Base-by-base conservation (phyloP, 352 stramenopile genomes). In the Phytophthora lateralis region DNA sequence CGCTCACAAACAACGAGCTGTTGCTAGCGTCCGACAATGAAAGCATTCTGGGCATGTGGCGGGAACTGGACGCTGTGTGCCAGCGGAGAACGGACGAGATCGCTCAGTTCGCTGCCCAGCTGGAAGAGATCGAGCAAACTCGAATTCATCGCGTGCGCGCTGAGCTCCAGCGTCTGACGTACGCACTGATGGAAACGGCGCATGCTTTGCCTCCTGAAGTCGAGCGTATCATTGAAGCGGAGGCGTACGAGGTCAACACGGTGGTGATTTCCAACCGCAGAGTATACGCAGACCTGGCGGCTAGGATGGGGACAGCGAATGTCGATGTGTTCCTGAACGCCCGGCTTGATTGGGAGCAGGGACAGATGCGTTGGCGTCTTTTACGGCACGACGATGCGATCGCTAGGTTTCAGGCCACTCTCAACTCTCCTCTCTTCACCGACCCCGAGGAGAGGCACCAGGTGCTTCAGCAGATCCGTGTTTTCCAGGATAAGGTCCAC, bases 261-360 rank as follows among this genome's bases (percentile, higher is more conserved):
- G 87, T 96, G 10, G 73, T 97, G 27, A 93, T 93, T 41, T 81
- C 73, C 7, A 97, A 97, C 50, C 72, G 85, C 8, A 73, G 75
- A 42, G 68, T 82, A 37, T 93, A 96, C 49, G 80, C 85, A 6
- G 77, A 93, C 55, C 59, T 94, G 12, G 69, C 91, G 24, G 83
- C 80, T 2, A 79, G 75, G 27, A 76, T 96, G 56, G 70, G 75
- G 29, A 89, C 77, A 0, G 73, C 69, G 2, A 85, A 96, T 55
- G 82, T 94, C 0, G 76, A 93, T 38, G 67, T 85, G 12, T 82
- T 89, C 56, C 73, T 89, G 21, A 50, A 59, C 11, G 54, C 66
- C 11, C 71, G 85, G 9, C 63, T 86, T n/a, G 47, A 74, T 20
- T 97, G 87, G 87, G 85, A 96, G 55, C 47, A 56, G 6, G 76